Conservation (phyloP, 148 eudicot species). For the Persicaria maculosa region DNA sequence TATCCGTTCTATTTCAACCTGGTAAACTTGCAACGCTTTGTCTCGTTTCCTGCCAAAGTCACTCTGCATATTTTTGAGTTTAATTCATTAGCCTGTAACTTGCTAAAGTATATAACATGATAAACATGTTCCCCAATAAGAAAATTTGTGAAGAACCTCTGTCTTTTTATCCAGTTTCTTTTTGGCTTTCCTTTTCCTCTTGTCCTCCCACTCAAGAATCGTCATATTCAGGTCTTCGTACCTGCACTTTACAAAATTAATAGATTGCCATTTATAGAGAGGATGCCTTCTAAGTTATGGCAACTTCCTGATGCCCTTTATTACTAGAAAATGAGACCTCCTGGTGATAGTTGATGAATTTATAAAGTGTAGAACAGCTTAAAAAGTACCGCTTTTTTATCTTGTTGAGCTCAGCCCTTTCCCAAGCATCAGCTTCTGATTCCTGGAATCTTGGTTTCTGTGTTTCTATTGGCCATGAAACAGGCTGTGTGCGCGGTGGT, state of each 20-base stretch:
- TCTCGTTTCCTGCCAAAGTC: conserved; percentile 42
- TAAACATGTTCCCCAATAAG: neutral
- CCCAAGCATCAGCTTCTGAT: conserved; percentile 64
- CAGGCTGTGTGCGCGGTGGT: conserved; percentile 15
- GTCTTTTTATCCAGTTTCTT: conserved; percentile 29
- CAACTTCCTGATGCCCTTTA: neutral
- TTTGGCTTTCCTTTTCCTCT: conserved; percentile 67
- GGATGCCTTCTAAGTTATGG: neutral
- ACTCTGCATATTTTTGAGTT: conserved; percentile 33
- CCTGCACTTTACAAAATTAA: conserved; percentile 31
- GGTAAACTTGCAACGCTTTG: conserved; percentile 40
- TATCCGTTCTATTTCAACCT: conserved; percentile 43
- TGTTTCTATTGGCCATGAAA: conserved; percentile 16
- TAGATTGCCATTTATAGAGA: neutral
- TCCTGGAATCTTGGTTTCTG: conserved; percentile 24
- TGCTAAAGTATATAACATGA: neutral
- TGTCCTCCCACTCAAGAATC: conserved; percentile 67
- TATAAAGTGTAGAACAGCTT: conserved; percentile 2
- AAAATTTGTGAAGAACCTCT: conserved; percentile 41
- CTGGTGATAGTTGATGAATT: neutral
- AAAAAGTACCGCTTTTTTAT: conserved; percentile 40
- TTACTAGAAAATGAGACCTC: neutral
- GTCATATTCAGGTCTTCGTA: conserved; percentile 49
- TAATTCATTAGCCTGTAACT: neutral
- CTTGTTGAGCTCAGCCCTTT: conserved; percentile 48